Percentiles rank a stretch among this genome's conserved stretches.
phyloP scores from a whole-genome alignment of 768 basidiomycete genomes.

The Boletellus sp. region DNA sequence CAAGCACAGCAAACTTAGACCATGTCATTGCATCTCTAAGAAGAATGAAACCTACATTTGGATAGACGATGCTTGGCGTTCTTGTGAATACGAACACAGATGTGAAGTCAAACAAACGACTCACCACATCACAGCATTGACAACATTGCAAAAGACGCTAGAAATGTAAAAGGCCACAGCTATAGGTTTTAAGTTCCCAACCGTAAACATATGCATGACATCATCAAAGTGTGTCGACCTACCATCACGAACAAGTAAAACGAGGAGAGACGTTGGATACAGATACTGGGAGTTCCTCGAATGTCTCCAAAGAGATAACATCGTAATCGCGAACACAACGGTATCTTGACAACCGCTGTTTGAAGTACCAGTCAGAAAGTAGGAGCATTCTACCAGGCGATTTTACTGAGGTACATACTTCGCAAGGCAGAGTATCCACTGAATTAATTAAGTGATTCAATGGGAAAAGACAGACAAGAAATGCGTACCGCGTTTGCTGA shows the following conservation, averaged over 20 bases:
- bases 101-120: background rate
- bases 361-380: background rate
- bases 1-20: background rate
- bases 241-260: conserved; percentile 14
- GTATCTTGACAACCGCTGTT: conserved; percentile 14
- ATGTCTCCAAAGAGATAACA: conserved; percentile 6
- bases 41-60: background rate
- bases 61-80: background rate
- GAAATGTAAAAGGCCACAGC: conserved; percentile 4
- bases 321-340: background rate
- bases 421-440: conserved; percentile 7
- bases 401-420: background rate
- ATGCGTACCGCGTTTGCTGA: background rate
- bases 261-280: conserved; percentile 9
- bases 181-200: background rate
- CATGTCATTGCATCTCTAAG: background rate
- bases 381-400: background rate
- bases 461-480: background rate
- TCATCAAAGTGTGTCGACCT: background rate
- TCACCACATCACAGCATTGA: conserved; percentile 2
- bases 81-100: background rate
- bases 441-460: background rate
- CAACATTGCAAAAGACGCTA: background rate
- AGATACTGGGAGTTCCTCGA: background rate
- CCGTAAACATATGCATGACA: background rate